Base-by-base conservation (phyloP, 306 rosid genomes). In the Ziziphus jujuba region DNA sequence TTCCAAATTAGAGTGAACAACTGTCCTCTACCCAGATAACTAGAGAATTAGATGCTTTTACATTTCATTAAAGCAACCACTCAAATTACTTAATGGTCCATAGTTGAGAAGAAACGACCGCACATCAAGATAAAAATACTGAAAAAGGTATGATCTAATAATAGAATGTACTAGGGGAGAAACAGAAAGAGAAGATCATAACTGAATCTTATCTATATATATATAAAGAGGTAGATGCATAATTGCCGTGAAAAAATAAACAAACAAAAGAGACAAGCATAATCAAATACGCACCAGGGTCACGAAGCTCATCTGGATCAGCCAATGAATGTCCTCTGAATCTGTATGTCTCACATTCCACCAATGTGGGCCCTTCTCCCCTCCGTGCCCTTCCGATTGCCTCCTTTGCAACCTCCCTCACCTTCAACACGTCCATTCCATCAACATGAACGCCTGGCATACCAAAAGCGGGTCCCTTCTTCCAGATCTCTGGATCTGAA, bases 221-320 rank as follows among this genome's bases (percentile, higher is more conserved):
- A 31, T 69, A 71, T 25, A 53, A 51, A 66, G 23, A 66, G 38
- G 2, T 65, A 65, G 44, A 20, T 56, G 54, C 24, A 62, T 62
- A 55, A 54, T 21, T 62, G 9, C 62, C 45, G 57, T 72, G 48
- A 45, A 60, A 19, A 58, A 57, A 16, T 21, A 35, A 25, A 9
- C 28, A 68, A 11, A 17, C 57, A 61, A 65, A 69, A 58, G 22
- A 48, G 38, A 56, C 64, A 74, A 54, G 53, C 48, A 69, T 22
- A 55, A 38, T 54, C 28, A 79, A 71, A 65, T 56, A 79, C 97
- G 85, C 49, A 95, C 99, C 91, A 21, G 96, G 95, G 92, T 95
- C 97, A 80, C 99, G 99, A 58, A 95, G 99, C 88, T 95, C 99
- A 72, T 95, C 99, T 1, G 99, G 99, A 76, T 95, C 99, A 67